Percentiles rank a stretch among this genome's conserved stretches.
phyloP scores from a whole-genome alignment of 345 rosid species.

The Kandelia obovata region DNA sequence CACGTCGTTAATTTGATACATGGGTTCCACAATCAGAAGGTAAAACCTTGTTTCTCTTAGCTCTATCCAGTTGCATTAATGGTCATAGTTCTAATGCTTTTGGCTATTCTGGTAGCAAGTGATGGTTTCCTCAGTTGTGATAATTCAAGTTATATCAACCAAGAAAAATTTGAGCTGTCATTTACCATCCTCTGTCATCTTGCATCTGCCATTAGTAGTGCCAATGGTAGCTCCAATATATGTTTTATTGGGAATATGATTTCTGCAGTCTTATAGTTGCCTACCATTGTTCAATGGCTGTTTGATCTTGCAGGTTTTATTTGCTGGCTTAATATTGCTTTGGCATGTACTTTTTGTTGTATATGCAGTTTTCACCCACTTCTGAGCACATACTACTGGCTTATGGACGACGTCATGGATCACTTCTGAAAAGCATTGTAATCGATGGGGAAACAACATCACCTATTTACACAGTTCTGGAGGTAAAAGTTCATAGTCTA shows the following conservation, averaged over 20 bases:
- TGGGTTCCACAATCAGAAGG: neutral
- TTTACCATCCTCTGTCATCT: no score
- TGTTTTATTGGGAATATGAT: no score
- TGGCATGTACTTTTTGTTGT: slow-evolving; percentile 14
- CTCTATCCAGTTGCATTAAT: neutral
- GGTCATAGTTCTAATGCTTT: neutral
- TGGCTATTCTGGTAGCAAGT: neutral
- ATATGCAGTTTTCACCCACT: slow-evolving; percentile 88
- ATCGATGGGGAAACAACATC: slow-evolving; percentile 78
- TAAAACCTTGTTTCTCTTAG: neutral
- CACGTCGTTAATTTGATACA: neutral
- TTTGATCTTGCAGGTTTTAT: neutral
- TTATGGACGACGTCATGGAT: slow-evolving; percentile 92
- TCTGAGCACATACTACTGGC: slow-evolving; percentile 95
- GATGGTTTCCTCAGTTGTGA: neutral
- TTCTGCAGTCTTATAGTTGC: no score
- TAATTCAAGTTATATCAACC: neutral
- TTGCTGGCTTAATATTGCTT: neutral
- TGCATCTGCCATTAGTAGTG: no score
- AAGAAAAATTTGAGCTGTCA: neutral
- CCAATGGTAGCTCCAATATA: no score
- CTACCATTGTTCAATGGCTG: neutral
- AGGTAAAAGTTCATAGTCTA: slow-evolving; percentile 43
- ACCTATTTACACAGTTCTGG: slow-evolving; percentile 86
- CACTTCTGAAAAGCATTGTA: slow-evolving; percentile 82